Evolutionary conservation across 2,329 filamentous ascomycete genomes (phyloP), one percentile per base, ranked within the genome.

Genomic region (Aspergillaceae sp.): DNA sequence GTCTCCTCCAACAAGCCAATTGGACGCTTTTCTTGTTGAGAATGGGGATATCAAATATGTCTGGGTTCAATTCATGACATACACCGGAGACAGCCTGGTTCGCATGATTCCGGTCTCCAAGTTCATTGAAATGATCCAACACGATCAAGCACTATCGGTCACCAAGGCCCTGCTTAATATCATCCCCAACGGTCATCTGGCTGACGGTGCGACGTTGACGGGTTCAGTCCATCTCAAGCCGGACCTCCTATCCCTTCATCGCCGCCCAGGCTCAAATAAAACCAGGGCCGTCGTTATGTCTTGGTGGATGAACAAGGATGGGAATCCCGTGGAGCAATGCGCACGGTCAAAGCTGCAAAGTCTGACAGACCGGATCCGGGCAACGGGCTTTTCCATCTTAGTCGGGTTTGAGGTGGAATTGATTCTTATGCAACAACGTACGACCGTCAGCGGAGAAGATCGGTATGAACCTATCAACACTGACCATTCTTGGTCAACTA

Each of bases 311-410:
- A 43, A 38, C 8, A 29, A 42, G 30, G 38, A 40, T 10, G 41
- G 41, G n/a, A n/a, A 8, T 6, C 44, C 47, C 5, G 34, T 46
- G 3, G 36, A 43, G 3, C 30, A 44, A 34, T 49, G 47, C 33
- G 27, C 47, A 9, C 35, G 44, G 2, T 43, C 47, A 3, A 34
- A 37, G 32, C 19, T 47, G 6, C 28, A 11, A 37, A 6, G 5
- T 1, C 35, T 37, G n/a, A 11, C 30, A 5, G 30, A 32, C 5
- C 6, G 1, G 30, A 1, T 32, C 8, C 5, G 8, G 5, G 8
- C 30, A 32, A 5, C 5, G 8, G 30, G 30, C 6, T 32, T 6
- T 32, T 6, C 8, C 30, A 5, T 9, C 5, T 9, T 32, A 32
- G 19, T 19, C 19, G 19, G 19, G 19, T 19, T 19, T 19, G 19